Evolutionary conservation across 208 protist genomes (phyloP), one percentile per base, ranked within the genome.

Genomic region (Wallacemonas sp.): DNA sequence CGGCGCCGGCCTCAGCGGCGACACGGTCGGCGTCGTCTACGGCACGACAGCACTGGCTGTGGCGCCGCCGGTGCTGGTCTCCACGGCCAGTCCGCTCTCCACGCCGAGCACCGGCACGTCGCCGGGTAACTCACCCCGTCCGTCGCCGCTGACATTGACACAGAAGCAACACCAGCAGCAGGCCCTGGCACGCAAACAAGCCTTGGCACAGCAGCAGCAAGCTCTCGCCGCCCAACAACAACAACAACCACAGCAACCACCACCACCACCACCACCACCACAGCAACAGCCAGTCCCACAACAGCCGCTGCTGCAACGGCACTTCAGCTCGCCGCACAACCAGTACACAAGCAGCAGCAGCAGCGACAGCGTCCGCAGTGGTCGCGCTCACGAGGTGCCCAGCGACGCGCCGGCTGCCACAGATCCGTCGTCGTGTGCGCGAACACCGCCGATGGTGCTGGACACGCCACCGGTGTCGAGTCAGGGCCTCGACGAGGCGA

Each of bases 91-190:
- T 20, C 52, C 52, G 32, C 52, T 33, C 18, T 7, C 52, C 31
- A 25, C 29, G 12, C 8, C 3, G 29, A 59, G 52, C 52, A n/a
- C 20, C n/a, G 12, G 12, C 29, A 44, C 29, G n/a, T 42, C 52
- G 31, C 52, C 52, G 14, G 31, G 52, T 3, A 59, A 59, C 32
- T 59, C 52, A n/a, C 52, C 52, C 11, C 52, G 52, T 7, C 52
- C 52, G 10, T 44, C n/a, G 18, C 29, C 52, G 25, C 52, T 59
- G 7, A 59, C 52, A 10, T 25, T 59, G 18, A 59, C 52, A 10
- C 52, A 59, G 52, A 59, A 59, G 31, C 52, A 59, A 25, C 52
- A 59, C 32, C 52, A 59, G 20, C 25, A 26, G 26, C 52, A 59
- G 52, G 52, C 52, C 31, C 7, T 59, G 44, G 44, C 44, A 22